A percentile compares a stretch with the other conserved stretches of the same genome.
These are phyloP conservation scores for Fomitiporia mediterranea DNA, from an alignment of 1,284 basidiomycete genomes.

Conservation along the genomic window DNA sequence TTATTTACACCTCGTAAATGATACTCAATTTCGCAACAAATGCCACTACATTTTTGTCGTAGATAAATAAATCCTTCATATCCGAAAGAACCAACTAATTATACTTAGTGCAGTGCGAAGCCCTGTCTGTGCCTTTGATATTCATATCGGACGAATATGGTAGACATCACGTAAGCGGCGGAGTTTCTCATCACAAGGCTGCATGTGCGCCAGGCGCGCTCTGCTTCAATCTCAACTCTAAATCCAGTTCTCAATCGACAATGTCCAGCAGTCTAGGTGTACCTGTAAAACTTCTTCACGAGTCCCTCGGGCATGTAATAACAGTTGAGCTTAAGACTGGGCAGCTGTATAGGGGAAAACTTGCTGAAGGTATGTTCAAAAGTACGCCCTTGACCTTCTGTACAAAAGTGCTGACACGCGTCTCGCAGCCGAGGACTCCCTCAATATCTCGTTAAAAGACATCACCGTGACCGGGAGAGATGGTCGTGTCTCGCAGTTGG, in stretches of 20 bases:
- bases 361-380: constrained; percentile 77
- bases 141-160: too few species aligned
- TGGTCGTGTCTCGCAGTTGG: constrained; percentile 97
- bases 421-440: constrained; percentile 88
- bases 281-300: constrained; percentile 89
- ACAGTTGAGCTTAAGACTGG: constrained; percentile 98
- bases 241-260: background rate
- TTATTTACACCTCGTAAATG: background rate
- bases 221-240: background rate
- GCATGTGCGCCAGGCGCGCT: too few species aligned
- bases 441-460: constrained; percentile 95
- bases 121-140: too few species aligned
- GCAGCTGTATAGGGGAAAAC: constrained; percentile 94
- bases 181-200: too few species aligned
- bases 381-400: constrained; percentile 8
- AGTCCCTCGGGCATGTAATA: constrained; percentile 93
- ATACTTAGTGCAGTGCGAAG: too few species aligned
- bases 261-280: constrained; percentile 71
- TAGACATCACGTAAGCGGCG: too few species aligned
- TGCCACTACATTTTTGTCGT: too few species aligned
- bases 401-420: constrained; percentile 23
- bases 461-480: constrained; percentile 98
- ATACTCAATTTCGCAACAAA: too few species aligned
- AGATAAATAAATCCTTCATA: too few species aligned
- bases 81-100: too few species aligned